Evolutionary conservation across 1,284 basidiomycete genomes (phyloP).

Genomic region (Xerocomus minutiporus): DNA sequence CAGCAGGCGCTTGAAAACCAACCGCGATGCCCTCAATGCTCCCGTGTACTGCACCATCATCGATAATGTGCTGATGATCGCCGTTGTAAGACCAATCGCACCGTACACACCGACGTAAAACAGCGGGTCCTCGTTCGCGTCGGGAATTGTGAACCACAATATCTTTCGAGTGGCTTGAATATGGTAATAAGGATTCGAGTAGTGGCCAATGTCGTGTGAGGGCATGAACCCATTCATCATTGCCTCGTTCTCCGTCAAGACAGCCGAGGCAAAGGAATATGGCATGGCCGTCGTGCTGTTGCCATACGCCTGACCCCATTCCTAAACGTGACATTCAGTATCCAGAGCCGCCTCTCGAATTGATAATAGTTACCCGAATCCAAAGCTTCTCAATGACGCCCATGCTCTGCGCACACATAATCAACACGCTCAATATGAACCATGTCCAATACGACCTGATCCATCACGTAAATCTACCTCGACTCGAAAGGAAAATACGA

Average conservation of each 20-base stretch:
- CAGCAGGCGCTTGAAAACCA: conserved; percentile 42
- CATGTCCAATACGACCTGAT: conserved; percentile 50
- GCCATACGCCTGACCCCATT: conserved; percentile 46
- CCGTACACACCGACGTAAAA: conserved; percentile 51
- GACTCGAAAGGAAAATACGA: background rate
- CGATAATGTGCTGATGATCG: conserved; percentile 35
- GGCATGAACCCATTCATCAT: conserved; percentile 25
- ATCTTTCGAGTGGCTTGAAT: conserved; percentile 7
- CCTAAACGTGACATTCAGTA: conserved; percentile 22
- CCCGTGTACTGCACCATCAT: conserved; percentile 44
- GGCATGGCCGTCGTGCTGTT: conserved; percentile 9
- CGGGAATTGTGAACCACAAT: conserved; percentile 35
- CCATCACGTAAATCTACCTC: background rate
- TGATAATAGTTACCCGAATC: conserved; percentile 35
- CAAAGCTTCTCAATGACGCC: conserved; percentile 51
- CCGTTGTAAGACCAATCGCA: conserved; percentile 39
- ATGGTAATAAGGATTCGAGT: conserved; percentile 15
- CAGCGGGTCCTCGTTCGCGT: conserved; percentile 43
- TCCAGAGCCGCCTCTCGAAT: background rate
- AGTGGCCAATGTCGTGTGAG: conserved; percentile 16
- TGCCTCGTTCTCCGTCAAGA: conserved; percentile 32
- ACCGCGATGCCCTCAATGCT: conserved; percentile 44
- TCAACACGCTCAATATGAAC: conserved; percentile 38
- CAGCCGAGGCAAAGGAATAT: conserved; percentile 21
- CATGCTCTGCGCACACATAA: conserved; percentile 32